Base-by-base conservation (phyloP, 1,139 yeast species). In the Suhomyces wounanorum region DNA sequence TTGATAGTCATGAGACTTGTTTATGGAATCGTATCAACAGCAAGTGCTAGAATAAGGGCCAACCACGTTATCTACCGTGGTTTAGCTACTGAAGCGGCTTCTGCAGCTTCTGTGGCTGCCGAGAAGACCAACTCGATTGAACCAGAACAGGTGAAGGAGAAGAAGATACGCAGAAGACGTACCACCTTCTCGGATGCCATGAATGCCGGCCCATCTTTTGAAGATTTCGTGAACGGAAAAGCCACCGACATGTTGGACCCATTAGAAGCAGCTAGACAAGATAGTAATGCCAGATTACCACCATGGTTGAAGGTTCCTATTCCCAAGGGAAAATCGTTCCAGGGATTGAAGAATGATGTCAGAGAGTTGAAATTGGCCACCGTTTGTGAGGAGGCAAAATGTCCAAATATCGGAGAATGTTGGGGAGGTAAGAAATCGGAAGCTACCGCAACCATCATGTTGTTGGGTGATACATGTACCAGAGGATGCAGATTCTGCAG, bases 371-470 rank as follows among this genome's bases (percentile, higher is more conserved):
- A 90, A 57, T 75, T 95, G 50, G 88, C 97, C 39, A 92, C 99
- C 0, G 99, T 95, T 30, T 95, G 99, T 72, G 98, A 94, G 68
- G 99, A 94, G 65, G 99, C 99, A 9, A 86, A 94, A 64, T 95
- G 99, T 71, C 99, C 99, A 17, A 95, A 95, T 67, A 95, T 95
- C 54, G 97, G 98, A 47, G 99, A 95, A 68, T 95, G 99, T 71
- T 95, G 99, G 99, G 98, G 99, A 49, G 99, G 99, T 33, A 84
- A 87, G 63, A 91, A 91, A 68, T 81, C 92, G 7, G 95, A 89
- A 62, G 97, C 99, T n/a, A 95, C 99, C 3, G 99, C 99, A 6
- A 95, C 99, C 3, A 94, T 95, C 62, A 95, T 95, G 99, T 77
- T 95, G 56, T 79, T 95, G 79, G 99, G 99, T 54, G 99, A 95